Percentiles rank a stretch among this genome's conserved stretches.
Conservation (phyloP, 108 stramenopile genomes). For the Aurantiochytrium sp. region DNA sequence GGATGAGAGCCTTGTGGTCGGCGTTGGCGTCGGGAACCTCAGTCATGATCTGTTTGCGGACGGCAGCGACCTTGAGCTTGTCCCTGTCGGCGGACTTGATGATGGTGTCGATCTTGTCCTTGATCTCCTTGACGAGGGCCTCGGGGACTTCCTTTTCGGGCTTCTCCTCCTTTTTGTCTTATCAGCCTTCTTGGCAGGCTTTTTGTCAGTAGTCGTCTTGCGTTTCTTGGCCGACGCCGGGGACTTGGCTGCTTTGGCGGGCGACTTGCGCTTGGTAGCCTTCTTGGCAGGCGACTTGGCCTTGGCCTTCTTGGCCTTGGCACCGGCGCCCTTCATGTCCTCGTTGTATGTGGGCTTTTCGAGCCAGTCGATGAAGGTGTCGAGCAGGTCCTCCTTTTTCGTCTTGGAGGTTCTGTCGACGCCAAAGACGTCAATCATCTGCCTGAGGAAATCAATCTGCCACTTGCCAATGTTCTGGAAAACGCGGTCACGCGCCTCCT, state of each 20-base stretch:
- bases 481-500: neutral
- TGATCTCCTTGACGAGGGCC: neutral
- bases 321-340: neutral
- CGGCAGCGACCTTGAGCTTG: neutral
- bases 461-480: neutral
- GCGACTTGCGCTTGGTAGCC: neutral
- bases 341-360: neutral
- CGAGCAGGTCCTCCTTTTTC: neutral
- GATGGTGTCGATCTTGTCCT: neutral
- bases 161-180: neutral
- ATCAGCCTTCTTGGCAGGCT: neutral
- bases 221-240: neutral
- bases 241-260: neutral
- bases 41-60: neutral
- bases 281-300: neutral
- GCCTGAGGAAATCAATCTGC: neutral
- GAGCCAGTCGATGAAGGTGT: conserved; percentile 5
- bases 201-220: neutral
- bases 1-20: neutral
- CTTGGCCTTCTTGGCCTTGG: neutral
- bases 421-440: neutral
- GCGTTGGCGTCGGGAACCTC: neutral
- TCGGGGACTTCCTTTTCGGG: neutral
- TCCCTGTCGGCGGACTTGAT: neutral
- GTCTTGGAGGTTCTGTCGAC: neutral